These are phyloP conservation scores for Macrotyloma uniflorum DNA, from an alignment of 306 rosid species.

Conservation along the genomic window DNA sequence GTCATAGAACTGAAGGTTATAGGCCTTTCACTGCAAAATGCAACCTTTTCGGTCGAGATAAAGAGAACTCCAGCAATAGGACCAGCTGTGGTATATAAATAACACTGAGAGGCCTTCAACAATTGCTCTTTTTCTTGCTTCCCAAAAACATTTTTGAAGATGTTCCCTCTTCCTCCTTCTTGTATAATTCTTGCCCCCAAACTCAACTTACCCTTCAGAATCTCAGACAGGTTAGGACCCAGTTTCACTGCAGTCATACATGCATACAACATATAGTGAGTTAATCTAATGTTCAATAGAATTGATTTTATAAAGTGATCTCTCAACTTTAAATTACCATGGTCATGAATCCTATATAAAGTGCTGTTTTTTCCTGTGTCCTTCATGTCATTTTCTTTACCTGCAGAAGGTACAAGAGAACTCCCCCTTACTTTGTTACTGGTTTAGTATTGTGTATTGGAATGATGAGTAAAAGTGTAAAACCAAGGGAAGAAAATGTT, in stretches of 20 bases:
- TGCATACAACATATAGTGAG: not conserved
- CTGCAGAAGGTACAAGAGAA: slow-evolving; percentile 31
- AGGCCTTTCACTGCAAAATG: slow-evolving; percentile 73
- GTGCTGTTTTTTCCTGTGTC: slow-evolving; percentile 39
- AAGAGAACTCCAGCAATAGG: slow-evolving; percentile 87
- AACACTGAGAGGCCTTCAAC: slow-evolving; percentile 86
- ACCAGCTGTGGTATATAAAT: slow-evolving; percentile 73
- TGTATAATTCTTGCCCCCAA: slow-evolving; percentile 72
- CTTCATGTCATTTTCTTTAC: slow-evolving; percentile 37
- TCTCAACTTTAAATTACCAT: slow-evolving; percentile 46
- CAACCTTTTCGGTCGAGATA: slow-evolving; percentile 68
- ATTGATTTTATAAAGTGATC: not conserved
- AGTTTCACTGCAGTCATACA: slow-evolving; percentile 58
- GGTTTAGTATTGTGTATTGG: not conserved
- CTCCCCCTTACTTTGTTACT: not conserved
- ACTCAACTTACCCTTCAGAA: slow-evolving; percentile 72
- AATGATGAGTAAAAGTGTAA: not conserved
- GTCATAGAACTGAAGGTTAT: slow-evolving; percentile 53
- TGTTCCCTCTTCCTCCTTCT: slow-evolving; percentile 77
- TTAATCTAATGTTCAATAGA: not conserved
- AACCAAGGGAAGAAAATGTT: slow-evolving; percentile 25
- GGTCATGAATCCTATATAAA: slow-evolving; percentile 63
- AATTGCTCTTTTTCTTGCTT: slow-evolving; percentile 68
- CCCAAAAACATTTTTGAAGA: slow-evolving; percentile 69
- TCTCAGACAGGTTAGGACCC: slow-evolving; percentile 67